These are phyloP conservation scores for Microthlaspi erraticum DNA, from an alignment of 345 rosid species.

Conservation along the genomic window DNA sequence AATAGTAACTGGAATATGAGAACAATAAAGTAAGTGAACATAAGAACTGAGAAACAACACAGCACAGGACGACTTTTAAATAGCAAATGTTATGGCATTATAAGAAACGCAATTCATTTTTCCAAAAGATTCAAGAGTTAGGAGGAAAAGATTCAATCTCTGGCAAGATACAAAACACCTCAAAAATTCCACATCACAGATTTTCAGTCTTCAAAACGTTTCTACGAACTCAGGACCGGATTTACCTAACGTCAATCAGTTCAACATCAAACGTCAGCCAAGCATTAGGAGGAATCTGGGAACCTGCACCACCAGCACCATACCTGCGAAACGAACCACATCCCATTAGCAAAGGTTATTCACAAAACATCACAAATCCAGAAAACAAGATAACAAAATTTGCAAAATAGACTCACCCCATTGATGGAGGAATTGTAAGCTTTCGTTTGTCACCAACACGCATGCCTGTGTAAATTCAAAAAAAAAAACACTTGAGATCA, in stretches of 20 bases:
- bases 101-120: neutral
- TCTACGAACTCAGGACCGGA: neutral
- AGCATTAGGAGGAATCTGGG: slow-evolving; percentile 58
- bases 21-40: neutral
- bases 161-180: slow-evolving; percentile 20
- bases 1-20: neutral
- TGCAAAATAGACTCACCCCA: slow-evolving; percentile 56
- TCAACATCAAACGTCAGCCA: slow-evolving; percentile 75
- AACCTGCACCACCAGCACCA: slow-evolving; percentile 54
- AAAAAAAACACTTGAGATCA: slow-evolving; percentile 1
- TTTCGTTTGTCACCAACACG: slow-evolving; percentile 76
- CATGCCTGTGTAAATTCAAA: slow-evolving; percentile 54
- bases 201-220: neutral
- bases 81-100: neutral
- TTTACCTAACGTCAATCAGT: slow-evolving; percentile 53
- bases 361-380: neutral
- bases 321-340: slow-evolving; percentile 53
- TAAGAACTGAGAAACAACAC: neutral
- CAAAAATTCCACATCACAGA: neutral
- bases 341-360: neutral
- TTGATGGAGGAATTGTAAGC: slow-evolving; percentile 69
- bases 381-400: neutral
- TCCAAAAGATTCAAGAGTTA: neutral
- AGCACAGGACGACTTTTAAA: neutral
- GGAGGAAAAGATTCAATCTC: neutral